Conservation (phyloP, 2,329 filamentous ascomycete species). For the Paraconiothyrium sp. region DNA sequence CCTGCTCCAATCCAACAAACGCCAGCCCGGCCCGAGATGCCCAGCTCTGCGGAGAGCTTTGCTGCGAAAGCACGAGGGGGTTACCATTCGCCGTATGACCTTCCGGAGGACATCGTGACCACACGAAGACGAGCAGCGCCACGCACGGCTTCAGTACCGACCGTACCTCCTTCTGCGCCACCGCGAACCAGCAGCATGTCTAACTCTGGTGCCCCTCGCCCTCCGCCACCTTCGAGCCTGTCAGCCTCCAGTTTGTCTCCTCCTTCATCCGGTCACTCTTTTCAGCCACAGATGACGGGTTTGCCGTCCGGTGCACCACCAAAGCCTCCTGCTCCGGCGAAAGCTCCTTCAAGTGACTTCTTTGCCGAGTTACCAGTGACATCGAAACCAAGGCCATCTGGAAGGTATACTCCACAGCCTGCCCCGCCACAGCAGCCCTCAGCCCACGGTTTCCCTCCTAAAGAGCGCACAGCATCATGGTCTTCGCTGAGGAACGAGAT, state of each 20-base stretch:
- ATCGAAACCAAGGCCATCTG: constrained; percentile 52
- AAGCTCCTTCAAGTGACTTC: constrained; percentile 52
- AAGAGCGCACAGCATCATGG: constrained; percentile 48
- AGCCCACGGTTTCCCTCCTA: constrained; percentile 33
- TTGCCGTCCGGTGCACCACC: constrained; percentile 33
- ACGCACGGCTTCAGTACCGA: constrained; percentile 37
- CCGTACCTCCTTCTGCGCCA: constrained; percentile 55
- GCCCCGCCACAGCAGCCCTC: constrained; percentile 36
- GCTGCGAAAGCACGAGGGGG: constrained; percentile 89
- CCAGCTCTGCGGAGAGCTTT: constrained; percentile 74
- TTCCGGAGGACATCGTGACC: constrained; percentile 87
- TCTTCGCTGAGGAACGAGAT: constrained; percentile 48
- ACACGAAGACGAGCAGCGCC: constrained; percentile 65
- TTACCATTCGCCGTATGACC: constrained; percentile 93
- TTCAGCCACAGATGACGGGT: constrained; percentile 41
- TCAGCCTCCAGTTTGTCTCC: constrained; percentile 51
- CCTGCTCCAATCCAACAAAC: constrained; percentile 36
- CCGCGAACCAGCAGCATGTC: constrained; percentile 71
- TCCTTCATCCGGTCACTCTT: constrained; percentile 52
- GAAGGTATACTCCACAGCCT: constrained; percentile 52
- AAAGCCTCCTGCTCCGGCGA: constrained; percentile 40
- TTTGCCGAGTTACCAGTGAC: constrained; percentile 60
- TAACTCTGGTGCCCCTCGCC: constrained; percentile 30
- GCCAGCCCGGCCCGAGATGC: constrained; percentile 62
- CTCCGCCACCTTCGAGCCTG: constrained; percentile 41